Conservation (phyloP, 805 yeast genomes). For the Saturnispora saitoi region DNA sequence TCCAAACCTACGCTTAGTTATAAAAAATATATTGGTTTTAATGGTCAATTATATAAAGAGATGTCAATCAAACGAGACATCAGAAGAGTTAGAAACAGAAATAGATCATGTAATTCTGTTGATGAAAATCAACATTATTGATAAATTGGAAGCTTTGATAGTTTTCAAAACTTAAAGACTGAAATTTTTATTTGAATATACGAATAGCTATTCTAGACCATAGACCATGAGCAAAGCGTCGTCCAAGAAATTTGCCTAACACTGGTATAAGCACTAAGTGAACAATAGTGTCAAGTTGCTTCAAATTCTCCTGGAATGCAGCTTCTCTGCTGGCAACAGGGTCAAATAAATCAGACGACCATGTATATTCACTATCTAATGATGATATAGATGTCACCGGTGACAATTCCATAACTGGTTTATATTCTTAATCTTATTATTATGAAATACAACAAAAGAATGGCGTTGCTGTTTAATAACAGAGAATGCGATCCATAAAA, state of each 20-base stretch:
- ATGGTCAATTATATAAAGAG: slow-evolving; percentile 19
- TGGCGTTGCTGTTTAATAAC: no score
- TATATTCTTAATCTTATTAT: not conserved
- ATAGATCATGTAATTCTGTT: slow-evolving; percentile 18
- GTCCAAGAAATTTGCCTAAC: slow-evolving; percentile 58
- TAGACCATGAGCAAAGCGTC: slow-evolving; percentile 40
- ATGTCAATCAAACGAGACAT: not conserved
- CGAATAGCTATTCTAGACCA: slow-evolving; percentile 25
- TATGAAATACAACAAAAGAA: not conserved
- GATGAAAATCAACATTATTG: slow-evolving; percentile 23
- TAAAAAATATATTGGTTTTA: slow-evolving; percentile 24
- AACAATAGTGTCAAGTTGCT: slow-evolving; percentile 49
- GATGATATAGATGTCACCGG: slow-evolving; percentile 1
- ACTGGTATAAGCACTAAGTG: slow-evolving; percentile 56
- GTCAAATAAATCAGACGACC: slow-evolving; percentile 9
- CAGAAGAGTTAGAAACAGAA: not conserved
- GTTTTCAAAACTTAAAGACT: not conserved
- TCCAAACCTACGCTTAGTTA: slow-evolving; percentile 24
- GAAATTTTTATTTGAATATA: not conserved
- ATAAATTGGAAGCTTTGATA: slow-evolving; percentile 16
- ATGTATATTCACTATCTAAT: slow-evolving; percentile 6
- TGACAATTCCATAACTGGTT: slow-evolving; percentile 37
- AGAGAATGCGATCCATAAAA: no score
- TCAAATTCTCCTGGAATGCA: slow-evolving; percentile 22
- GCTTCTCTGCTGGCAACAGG: slow-evolving; percentile 1